Base-by-base conservation (phyloP, 2,329 filamentous ascomycete genomes). In the Magnaporthiopsis rhizophila region DNA sequence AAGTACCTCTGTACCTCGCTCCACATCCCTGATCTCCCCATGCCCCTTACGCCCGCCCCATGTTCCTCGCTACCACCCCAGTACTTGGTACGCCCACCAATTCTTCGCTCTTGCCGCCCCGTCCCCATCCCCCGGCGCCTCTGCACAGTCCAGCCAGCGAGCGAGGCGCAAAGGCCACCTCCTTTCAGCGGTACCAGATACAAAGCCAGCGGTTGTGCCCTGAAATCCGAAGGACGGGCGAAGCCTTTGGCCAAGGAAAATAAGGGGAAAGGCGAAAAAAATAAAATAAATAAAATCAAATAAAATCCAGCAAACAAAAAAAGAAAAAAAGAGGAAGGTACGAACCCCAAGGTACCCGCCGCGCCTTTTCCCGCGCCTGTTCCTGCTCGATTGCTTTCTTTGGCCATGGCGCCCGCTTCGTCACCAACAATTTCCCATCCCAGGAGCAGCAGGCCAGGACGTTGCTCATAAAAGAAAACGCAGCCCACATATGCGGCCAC, bases 391-490 rank as follows among this genome's bases (percentile, higher is more conserved):
- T 62, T 36, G 50, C 50, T 64, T 30, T 61, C 59, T 36, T 58
- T 61, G 45, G 66, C 64, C 66, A 64, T 67, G 65, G 63, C 66
- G 66, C 65, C 69, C 66, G 63, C 67, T 63, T 67, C 64, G 66
- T 68, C 69, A 67, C 65, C 66, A 67, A 69, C 68, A 68, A 70
- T 70, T 69, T 70, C 69, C 68, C 66, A 67, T 65, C 64, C 61
- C 65, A 68, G 63, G 67, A 65, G 45, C 45, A 50, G 21, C 18
- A 50, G 45, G 15, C n/a, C 68, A 66, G 65, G 67, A 45, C 34
- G 38, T 53, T 58, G 62, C 63, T 66, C 64, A 67, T 66, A 67
- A 68, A 66, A 63, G 66, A 67, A 64, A 53, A 53, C 45, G n/a
- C 63, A 61, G 38, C 53, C 36, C 61, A 24, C 62, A 61, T 32